These are phyloP conservation scores for Aspergillus kassunensis DNA, from an alignment of 495 filamentous ascomycete species.

Conservation along the genomic window DNA sequence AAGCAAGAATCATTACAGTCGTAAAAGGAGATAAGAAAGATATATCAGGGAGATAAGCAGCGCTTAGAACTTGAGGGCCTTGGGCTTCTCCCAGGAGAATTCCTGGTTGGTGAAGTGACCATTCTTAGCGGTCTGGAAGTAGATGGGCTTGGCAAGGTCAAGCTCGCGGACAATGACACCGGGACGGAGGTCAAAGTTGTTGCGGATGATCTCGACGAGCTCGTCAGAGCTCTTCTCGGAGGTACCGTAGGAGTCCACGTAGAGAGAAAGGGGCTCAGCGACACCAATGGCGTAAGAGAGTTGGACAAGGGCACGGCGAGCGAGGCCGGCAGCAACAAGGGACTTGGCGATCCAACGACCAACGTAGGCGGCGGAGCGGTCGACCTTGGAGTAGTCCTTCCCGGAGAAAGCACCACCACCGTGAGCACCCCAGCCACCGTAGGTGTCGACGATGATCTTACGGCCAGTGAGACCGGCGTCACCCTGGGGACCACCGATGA, in stretches of 20 bases:
- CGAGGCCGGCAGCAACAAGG: constrained; percentile 80
- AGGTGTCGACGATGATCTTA: constrained; percentile 99
- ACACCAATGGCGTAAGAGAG: constrained; percentile 99
- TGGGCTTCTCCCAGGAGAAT: constrained; percentile 98
- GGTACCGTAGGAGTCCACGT: constrained; percentile 60
- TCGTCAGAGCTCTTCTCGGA: constrained; percentile 79
- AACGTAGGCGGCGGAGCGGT: constrained; percentile 95
- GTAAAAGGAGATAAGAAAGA: constrained; percentile 31
- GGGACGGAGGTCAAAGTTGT: constrained; percentile 95
- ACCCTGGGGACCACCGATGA: constrained; percentile 98
- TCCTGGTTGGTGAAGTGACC: constrained; percentile 99
- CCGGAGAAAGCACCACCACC: constrained; percentile 99
- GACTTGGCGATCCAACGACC: constrained; percentile 99
- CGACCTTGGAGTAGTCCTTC: constrained; percentile 99
- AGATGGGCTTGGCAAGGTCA: constrained; percentile 91
- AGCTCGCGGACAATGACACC: constrained; percentile 99
- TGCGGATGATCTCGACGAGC: constrained; percentile 87
- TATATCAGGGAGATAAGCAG: constrained; percentile 11
- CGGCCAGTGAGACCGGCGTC: constrained; percentile 97
- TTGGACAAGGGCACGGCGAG: constrained; percentile 90
- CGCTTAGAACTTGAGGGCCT: constrained; percentile 80
- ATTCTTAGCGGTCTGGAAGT: constrained; percentile 97
- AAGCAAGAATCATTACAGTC: constrained; percentile 53
- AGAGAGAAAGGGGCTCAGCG: constrained; percentile 88
- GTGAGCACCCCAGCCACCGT: constrained; percentile 99